Base-by-base conservation (phyloP, 2,329 filamentous ascomycete genomes). In the Aspergillus japonicus region DNA sequence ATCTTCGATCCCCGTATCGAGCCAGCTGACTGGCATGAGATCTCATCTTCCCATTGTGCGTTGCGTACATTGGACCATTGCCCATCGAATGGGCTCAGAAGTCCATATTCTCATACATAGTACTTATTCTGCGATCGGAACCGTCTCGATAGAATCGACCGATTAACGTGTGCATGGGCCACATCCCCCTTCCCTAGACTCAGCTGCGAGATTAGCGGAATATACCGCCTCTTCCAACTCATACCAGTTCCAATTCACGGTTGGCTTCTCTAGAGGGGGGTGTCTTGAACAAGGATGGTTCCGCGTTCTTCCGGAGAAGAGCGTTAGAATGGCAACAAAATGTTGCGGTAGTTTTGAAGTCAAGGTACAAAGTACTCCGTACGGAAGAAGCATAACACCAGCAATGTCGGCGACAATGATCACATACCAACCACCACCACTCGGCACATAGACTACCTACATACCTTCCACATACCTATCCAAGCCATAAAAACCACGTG, bases 1-100 rank as follows among this genome's bases (percentile, higher is more conserved):
- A n/a, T 44, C 39, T 29, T 14, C 26, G 31, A 42, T 39, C 33
- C 50, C 50, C 50, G 50, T 52, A 42, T 52, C 50, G 50, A 52
- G 50, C 50, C n/a, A 52, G 50, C 11, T 7, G 26, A 29, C 26
- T 8, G 26, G 8, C 26, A 29, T 52, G 31, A 52, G 31, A 39
- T 52, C 31, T 52, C 50, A 6, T 29, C 48, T 29, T 50, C 48
- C 21, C 47, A 24, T 50, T 8, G 16, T 16, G 48, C 23, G 31
- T n/a, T n/a, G 48, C 24, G 21, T 50, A 10, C n/a, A 21, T 29
- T 50, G 39, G 39, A 19, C 39, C 39, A 48, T 33, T 16, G 14
- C 23, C 31, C 6, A 42, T 44, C n/a, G 19, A 56, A 31, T n/a
- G 39, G 39, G 16, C 11, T 35, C 33, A 16, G 5, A 35, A 16